Evolutionary conservation across 441 rosid genomes (phyloP), one percentile per base, ranked within the genome.

Genomic region (Macaranga tanarius): DNA sequence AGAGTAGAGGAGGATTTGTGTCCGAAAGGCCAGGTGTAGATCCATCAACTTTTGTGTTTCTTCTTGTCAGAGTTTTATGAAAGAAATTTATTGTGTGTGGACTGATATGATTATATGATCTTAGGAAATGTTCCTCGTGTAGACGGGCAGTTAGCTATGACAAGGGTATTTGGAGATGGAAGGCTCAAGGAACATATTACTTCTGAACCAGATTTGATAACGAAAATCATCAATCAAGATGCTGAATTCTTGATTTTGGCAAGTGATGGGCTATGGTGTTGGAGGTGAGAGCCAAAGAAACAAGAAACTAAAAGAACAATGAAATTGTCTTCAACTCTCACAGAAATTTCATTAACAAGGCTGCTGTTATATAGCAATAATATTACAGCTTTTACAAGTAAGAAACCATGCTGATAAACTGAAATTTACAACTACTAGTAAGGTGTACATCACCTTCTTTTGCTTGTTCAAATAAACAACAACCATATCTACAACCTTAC

Each of bases 101-200:
- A 5, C 5, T 17, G 7, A 6, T 17, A 1, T 51, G 4, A 52
- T 19, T 0, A n/a, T 19, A 52, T 52, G 25, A 13, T n/a, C 17
- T 17, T 42, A 81, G 89, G 90, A 44, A 77, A 68, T n/a, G 84
- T 82, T 25, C 79, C 82, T 0, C 72, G 81, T 16, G 89, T 86
- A 11, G 90, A 87, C 57, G 78, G 88, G 28, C 81, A 84, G 47
- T 69, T 86, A 61, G 86, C 89, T 0, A 81, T 84, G 85, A 70
- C 90, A 0, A 82, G 88, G 64, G 89, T 91, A 16, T 87, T 86
- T 69, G 82, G 89, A 55, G 89, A 89, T 19, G 84, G 77, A 59
- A 69, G 75, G 8, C 60, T 87, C 50, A 86, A 86, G 78, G 81
- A 83, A 7, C 87, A 84, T 71, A 79, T 83, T 9, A 83, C 82